Percentiles rank a stretch among this genome's conserved stretches.
Conservation (phyloP, 768 basidiomycete species). For the Suillus weaverae region DNA sequence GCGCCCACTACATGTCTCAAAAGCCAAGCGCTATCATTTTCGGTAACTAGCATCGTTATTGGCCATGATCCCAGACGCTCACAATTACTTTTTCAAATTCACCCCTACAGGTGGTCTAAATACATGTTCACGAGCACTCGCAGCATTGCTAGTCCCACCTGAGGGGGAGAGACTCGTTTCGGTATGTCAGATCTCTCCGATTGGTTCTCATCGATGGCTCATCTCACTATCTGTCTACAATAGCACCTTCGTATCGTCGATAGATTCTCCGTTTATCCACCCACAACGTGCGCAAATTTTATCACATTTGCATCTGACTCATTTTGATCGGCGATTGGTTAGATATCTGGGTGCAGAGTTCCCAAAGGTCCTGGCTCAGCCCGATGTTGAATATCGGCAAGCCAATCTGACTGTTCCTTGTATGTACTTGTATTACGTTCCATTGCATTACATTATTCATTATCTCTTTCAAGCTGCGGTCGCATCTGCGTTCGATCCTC, state of each 20-base stretch:
- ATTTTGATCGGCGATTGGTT: slow-evolving; percentile 11
- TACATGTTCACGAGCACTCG: slow-evolving; percentile 73
- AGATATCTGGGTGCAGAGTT: slow-evolving; percentile 83
- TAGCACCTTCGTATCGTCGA: slow-evolving; percentile 73
- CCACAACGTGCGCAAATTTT: slow-evolving; percentile 60
- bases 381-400: slow-evolving; percentile 78
- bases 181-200: slow-evolving; percentile 42
- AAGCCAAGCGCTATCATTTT: slow-evolving; percentile 75
- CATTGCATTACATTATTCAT: slow-evolving; percentile 16
- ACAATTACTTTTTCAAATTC: slow-evolving; percentile 10
- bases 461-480: slow-evolving; percentile 54
- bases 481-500: slow-evolving; percentile 67
- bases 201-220: slow-evolving; percentile 12
- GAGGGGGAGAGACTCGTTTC: slow-evolving; percentile 71
- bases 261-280: slow-evolving; percentile 68
- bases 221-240: slow-evolving; percentile 10
- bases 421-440: slow-evolving; percentile 35
- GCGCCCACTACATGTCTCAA: slow-evolving; percentile 34
- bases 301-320: slow-evolving; percentile 9
- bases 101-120: slow-evolving; percentile 68
- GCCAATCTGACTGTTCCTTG: slow-evolving; percentile 75
- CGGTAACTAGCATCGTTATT: slow-evolving; percentile 45
- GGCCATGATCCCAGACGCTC: slow-evolving; percentile 5
- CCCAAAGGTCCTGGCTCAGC: slow-evolving; percentile 62
- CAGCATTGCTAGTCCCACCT: slow-evolving; percentile 63